Conservation (phyloP, 2,329 filamentous ascomycete genomes). For the Fusarium napiforme region DNA sequence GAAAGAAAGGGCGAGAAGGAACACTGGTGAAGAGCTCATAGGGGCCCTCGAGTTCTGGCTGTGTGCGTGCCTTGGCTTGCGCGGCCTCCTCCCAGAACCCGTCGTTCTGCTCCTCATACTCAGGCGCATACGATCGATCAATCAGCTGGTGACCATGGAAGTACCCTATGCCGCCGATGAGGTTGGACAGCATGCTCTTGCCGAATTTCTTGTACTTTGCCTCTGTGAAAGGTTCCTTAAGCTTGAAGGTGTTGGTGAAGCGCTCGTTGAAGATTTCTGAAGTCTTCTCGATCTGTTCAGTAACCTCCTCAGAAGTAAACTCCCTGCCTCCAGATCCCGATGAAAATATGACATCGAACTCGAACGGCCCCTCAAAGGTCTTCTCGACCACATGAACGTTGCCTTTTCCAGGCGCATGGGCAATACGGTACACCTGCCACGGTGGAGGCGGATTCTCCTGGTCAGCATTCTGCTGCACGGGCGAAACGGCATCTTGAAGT, state of each 20-base stretch:
- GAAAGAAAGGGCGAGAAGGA: conserved; percentile 95
- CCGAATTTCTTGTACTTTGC: conserved; percentile 82
- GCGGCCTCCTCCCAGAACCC: conserved; percentile 95
- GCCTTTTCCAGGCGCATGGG: conserved; percentile 73
- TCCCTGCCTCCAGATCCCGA: conserved; percentile 74
- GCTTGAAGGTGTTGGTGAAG: conserved; percentile 74
- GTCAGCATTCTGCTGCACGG: conserved; percentile 61
- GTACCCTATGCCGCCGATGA: conserved; percentile 93
- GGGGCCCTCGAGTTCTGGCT: conserved; percentile 80
- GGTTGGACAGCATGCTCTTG: conserved; percentile 91
- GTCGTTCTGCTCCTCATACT: conserved; percentile 95
- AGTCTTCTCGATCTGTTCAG: conserved; percentile 72
- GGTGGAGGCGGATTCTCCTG: conserved; percentile 80
- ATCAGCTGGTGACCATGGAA: conserved; percentile 91
- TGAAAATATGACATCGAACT: conserved; percentile 92
- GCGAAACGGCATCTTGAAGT: conserved; percentile 62
- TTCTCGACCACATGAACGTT: conserved; percentile 93
- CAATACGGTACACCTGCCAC: conserved; percentile 84
- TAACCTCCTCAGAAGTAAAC: conserved; percentile 71
- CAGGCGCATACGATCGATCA: conserved; percentile 89
- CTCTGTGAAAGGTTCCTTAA: conserved; percentile 79
- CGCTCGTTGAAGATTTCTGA: conserved; percentile 77
- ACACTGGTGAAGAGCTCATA: conserved; percentile 91
- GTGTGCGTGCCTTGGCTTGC: conserved; percentile 75
- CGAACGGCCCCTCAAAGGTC: conserved; percentile 87